Evolutionary conservation across 805 yeast genomes (phyloP), one percentile per base, ranked within the genome.

Genomic region (Vanderwaltozyma yarrowii): DNA sequence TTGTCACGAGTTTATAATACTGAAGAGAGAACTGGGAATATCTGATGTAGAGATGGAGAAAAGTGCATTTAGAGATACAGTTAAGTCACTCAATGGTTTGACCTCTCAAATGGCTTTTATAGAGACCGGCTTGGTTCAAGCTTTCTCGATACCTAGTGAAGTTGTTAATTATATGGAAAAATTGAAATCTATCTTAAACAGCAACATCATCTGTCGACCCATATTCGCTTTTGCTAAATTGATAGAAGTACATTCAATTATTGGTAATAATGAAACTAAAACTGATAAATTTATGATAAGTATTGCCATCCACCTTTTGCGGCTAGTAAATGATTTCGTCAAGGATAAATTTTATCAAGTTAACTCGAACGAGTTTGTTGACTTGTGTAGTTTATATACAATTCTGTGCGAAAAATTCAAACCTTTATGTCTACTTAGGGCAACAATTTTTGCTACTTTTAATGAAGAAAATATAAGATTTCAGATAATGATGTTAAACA

Each of bases 1-100:
- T 19, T 37, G 42, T 32, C 49, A 45, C 25, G 46, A 41, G 13
- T 59, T 58, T 32, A 41, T 45, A 5, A 31, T 42, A n/a, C 33
- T 59, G 30, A 53, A 52, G 34, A 40, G 49, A 11, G 51, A 50
- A 13, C 45, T 57, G 26, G 49, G 49, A 14, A 51, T 58, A 8
- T 50, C 60, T 4, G 46, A 52, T 39, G 42, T 30, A 20, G 60
- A 53, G 34, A 46, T 51, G 1, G 56, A 57, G 30, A 50, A 47
- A 28, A 49, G 58, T 40, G 31, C 44, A 4, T 54, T 56, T 20
- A 47, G 57, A 29, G 54, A 52, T 18, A 29, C 36, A 2, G 35
- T 49, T 15, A 43, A 31, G 18, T 32, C 38, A 11, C 39, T 30
- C n/a, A 31, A 16, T 9, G 37, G 39, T 15, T 30, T 35, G 2